These are phyloP conservation scores for Begonia masoniana DNA, from an alignment of 306 rosid genomes.

Conservation along the genomic window DNA sequence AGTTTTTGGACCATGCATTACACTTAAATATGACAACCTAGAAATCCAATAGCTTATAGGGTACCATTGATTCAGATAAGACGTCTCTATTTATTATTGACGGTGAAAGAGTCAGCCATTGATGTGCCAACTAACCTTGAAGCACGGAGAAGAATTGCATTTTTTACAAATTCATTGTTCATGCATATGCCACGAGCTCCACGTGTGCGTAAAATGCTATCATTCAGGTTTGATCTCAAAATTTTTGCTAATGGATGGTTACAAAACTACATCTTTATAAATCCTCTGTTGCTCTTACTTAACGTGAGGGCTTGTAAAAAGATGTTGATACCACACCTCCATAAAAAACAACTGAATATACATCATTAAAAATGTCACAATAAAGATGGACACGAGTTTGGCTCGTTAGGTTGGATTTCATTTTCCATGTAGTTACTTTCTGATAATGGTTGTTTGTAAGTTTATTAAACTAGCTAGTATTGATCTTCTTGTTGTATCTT, in stretches of 20 bases:
- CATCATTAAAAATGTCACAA: too few relatives aligned
- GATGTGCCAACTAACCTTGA: constrained; percentile 92
- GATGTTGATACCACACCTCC: too few relatives aligned
- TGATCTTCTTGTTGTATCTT: neutral
- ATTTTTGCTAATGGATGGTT: too few relatives aligned
- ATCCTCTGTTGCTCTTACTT: too few relatives aligned
- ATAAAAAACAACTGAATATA: too few relatives aligned
- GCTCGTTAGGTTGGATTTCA: too few relatives aligned
- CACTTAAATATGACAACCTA: constrained; percentile 3
- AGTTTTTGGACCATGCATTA: neutral
- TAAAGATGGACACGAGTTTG: too few relatives aligned
- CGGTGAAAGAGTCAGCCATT: constrained; percentile 79
- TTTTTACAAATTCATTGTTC: constrained; percentile 86
- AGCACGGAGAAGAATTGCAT: constrained; percentile 91
- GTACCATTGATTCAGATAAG: constrained; percentile 44
- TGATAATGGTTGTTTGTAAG: neutral
- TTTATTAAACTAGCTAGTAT: neutral
- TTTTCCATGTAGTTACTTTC: neutral
- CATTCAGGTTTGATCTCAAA: constrained; percentile 40
- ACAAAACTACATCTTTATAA: too few relatives aligned
- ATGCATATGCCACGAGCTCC: constrained; percentile 99
- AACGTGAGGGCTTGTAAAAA: too few relatives aligned
- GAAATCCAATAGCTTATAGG: constrained; percentile 10
- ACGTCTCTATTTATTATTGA: constrained; percentile 68
- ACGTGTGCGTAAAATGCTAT: constrained; percentile 88